Percentiles rank a stretch among this genome's conserved stretches.
phyloP scores from a whole-genome alignment of 106 monocot genomes.

The Apostasia shenzhenica region DNA sequence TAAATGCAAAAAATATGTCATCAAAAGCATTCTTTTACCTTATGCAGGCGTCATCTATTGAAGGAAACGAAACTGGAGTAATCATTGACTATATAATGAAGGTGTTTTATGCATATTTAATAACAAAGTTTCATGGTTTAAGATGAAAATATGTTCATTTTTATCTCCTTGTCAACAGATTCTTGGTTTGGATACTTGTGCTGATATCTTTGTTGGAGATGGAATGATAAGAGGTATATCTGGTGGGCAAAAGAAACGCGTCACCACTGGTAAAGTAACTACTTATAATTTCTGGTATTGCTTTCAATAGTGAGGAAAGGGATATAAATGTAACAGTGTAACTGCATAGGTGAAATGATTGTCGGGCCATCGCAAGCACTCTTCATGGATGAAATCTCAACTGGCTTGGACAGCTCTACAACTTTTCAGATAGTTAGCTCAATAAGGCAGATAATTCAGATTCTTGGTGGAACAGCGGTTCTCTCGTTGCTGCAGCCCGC shows the following conservation, averaged over 20 bases:
- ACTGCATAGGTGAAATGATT: slow-evolving; percentile 58
- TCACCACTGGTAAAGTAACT: slow-evolving; percentile 5
- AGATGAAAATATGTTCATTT: too few relatives aligned
- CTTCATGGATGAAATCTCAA: slow-evolving; percentile 93
- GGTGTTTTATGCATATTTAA: slow-evolving; percentile 12
- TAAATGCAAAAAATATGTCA: neutral
- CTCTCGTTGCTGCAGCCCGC: slow-evolving; percentile 84
- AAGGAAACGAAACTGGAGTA: slow-evolving; percentile 28
- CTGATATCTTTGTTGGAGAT: slow-evolving; percentile 7
- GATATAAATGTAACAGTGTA: too few relatives aligned
- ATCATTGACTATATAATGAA: slow-evolving; percentile 62
- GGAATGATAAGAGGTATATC: slow-evolving; percentile 10
- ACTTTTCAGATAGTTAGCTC: slow-evolving; percentile 80
- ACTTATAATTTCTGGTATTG: too few relatives aligned
- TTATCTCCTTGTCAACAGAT: neutral
- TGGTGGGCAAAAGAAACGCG: slow-evolving; percentile 8
- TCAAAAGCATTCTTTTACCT: too few relatives aligned
- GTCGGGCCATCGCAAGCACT: slow-evolving; percentile 71
- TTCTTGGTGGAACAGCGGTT: slow-evolving; percentile 59
- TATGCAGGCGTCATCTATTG: slow-evolving; percentile 36
- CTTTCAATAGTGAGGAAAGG: too few relatives aligned
- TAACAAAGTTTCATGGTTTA: neutral
- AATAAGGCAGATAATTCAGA: slow-evolving; percentile 51
- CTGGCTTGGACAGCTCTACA: slow-evolving; percentile 75
- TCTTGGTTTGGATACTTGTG: slow-evolving; percentile 13